Base-by-base conservation (phyloP, 1,284 basidiomycete genomes). In the Takashimella tepidaria region DNA sequence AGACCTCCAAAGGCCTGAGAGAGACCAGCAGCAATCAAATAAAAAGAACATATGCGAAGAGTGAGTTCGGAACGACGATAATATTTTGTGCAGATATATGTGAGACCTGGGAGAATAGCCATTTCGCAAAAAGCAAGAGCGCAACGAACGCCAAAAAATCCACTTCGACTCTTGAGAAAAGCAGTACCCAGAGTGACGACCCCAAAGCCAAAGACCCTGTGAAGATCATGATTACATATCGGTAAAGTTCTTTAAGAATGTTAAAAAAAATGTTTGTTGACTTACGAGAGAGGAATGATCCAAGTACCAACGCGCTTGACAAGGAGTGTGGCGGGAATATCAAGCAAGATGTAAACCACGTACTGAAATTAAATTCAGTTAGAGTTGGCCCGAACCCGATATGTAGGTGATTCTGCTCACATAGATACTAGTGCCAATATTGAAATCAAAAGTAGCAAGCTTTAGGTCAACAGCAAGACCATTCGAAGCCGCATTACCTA, bases 101-200 rank as follows among this genome's bases (percentile, higher is more conserved):
- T 61, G 31, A 67, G 59, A 5, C 68, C 68, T 3, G 68, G 68
- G 37, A 70, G 59, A 10, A 63, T 60, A 46, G 61, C 64, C 5
- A 60, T 51, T 42, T 70, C 68, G 16, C 63, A 58, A 10, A 74
- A 56, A 58, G 70, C 72, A 4, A 70, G 61, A 0, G 66, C 50
- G 44, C 59, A 59, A n/a, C 68, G 61, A 2, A 70, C 58, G 16
- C 52, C 49, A 21, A 60, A 59, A 62, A 64, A 10, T 40, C 45
- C 19, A 16, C 31, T 37, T 8, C 31, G 31, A 46, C 48, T 63
- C 12, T 57, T 50, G 12, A 67, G 58, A 48, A 66, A 70, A 4
- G 62, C 58, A 3, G 62, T 66, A 2, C 47, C 49, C 37, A 70
- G 45, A 16, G 63, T 64, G 53, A 70, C 57, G 37, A 55, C 40